Conservation (phyloP, 371 early-diverging fungal genomes). For the Basidiobolus meristosporus region DNA sequence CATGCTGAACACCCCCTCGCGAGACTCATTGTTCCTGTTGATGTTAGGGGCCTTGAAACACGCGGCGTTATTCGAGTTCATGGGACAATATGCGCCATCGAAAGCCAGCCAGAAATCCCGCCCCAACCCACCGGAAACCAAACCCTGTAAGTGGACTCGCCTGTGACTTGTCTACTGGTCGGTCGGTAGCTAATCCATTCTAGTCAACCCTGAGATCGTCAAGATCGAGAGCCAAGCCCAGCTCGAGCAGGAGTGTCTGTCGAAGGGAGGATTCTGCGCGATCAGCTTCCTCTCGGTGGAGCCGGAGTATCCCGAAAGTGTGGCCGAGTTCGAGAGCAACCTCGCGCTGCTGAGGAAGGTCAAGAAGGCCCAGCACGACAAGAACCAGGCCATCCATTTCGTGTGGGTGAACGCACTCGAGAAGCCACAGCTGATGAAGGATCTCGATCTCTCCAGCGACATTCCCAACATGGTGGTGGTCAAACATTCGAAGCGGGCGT, state of each 20-base stretch:
- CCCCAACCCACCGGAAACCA: no score
- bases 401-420: slow-evolving; percentile 45
- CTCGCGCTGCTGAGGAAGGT: slow-evolving; percentile 24
- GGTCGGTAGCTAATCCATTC: no score
- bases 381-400: slow-evolving; percentile 16
- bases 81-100: no score
- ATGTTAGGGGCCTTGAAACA: no score
- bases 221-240: slow-evolving; percentile 20
- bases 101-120: no score
- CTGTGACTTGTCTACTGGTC: no score
- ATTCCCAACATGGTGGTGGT: slow-evolving; percentile 46
- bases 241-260: slow-evolving; percentile 23
- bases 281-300: slow-evolving; percentile 39
- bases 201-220: slow-evolving; percentile 22
- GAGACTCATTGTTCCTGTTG: no score
- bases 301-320: slow-evolving; percentile 30
- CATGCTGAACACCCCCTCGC: no score
- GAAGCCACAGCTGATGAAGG: slow-evolving; percentile 17
- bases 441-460: slow-evolving; percentile 46
- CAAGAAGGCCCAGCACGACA: slow-evolving; percentile 14
- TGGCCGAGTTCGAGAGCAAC: slow-evolving; percentile 23
- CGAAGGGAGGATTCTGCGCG: slow-evolving; percentile 24
- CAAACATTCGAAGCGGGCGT: slow-evolving; percentile 37
- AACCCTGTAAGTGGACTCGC: no score
- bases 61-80: no score